These are phyloP conservation scores for Globisporangium lucens DNA, from an alignment of 352 stramenopile species.

Conservation along the genomic window DNA sequence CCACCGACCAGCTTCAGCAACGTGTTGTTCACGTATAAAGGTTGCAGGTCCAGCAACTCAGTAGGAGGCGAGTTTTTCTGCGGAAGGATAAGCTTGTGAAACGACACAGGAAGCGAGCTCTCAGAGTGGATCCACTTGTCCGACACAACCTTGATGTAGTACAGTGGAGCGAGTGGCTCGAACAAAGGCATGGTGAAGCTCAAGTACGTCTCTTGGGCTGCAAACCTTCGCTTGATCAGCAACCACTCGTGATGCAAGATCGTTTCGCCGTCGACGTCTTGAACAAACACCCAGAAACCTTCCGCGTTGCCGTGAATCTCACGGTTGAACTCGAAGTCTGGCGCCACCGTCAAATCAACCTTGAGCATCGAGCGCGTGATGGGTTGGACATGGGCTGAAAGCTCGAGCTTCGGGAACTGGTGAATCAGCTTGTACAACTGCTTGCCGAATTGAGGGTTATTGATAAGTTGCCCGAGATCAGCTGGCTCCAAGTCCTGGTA, in stretches of 20 bases:
- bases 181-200: constrained; percentile 98
- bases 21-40: constrained; percentile 90
- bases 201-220: constrained; percentile 74
- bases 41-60: constrained; percentile 97
- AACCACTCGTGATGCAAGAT: constrained; percentile 99
- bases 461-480: constrained; percentile 97
- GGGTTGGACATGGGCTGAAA: constrained; percentile 96
- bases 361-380: constrained; percentile 97
- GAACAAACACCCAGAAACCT: constrained; percentile 98
- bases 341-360: constrained; percentile 93
- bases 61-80: constrained; percentile 97
- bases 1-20: constrained; percentile 61
- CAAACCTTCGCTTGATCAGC: constrained; percentile 89
- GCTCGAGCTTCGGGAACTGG: constrained; percentile 97
- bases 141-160: constrained; percentile 97
- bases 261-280: constrained; percentile 98
- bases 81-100: constrained; percentile 98
- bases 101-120: constrained; percentile 95
- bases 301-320: constrained; percentile 96
- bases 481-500: constrained; percentile 96
- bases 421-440: constrained; percentile 98
- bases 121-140: constrained; percentile 99
- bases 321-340: constrained; percentile 97
- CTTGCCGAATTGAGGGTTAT: constrained; percentile 98
- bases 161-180: constrained; percentile 96